These are phyloP conservation scores for Ogataea populi-albae DNA, from an alignment of 805 yeast genomes.

Conservation along the genomic window DNA sequence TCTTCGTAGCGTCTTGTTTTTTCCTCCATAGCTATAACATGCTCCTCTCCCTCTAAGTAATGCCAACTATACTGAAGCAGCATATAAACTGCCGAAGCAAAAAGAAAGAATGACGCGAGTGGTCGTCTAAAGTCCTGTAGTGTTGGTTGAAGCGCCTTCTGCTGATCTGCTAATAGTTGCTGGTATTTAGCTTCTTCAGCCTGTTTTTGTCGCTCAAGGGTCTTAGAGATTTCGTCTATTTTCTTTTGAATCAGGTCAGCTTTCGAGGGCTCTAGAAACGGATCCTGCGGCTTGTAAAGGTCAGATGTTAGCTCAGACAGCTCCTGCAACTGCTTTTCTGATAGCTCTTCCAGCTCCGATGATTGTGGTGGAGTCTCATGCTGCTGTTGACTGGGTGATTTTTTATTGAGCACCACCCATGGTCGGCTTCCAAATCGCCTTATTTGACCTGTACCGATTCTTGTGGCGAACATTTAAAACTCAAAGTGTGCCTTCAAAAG, in stretches of 20 bases:
- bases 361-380: background rate
- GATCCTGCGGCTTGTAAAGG: conserved; percentile 29
- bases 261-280: conserved; percentile 28
- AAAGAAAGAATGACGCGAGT: conserved; percentile 29
- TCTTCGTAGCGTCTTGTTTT: conserved; percentile 24
- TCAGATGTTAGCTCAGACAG: conserved; percentile 19
- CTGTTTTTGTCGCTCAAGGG: conserved; percentile 22
- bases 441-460: too few species aligned
- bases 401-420: too few species aligned
- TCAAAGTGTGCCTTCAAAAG: too few species aligned
- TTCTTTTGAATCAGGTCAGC: conserved; percentile 29
- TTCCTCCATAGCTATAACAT: conserved; percentile 22
- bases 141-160: conserved; percentile 26
- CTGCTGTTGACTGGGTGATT: too few species aligned
- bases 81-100: conserved; percentile 33
- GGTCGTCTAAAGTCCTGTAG: conserved; percentile 34
- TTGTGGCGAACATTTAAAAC: too few species aligned
- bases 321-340: conserved; percentile 14
- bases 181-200: conserved; percentile 23
- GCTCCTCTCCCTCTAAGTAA: conserved; percentile 31
- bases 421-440: too few species aligned
- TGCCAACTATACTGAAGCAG: conserved; percentile 33
- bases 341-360: conserved; percentile 1
- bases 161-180: conserved; percentile 15
- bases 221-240: conserved; percentile 23